Conservation (phyloP, 2,329 filamentous ascomycete genomes). For the Chrysoporthe puriensis region DNA sequence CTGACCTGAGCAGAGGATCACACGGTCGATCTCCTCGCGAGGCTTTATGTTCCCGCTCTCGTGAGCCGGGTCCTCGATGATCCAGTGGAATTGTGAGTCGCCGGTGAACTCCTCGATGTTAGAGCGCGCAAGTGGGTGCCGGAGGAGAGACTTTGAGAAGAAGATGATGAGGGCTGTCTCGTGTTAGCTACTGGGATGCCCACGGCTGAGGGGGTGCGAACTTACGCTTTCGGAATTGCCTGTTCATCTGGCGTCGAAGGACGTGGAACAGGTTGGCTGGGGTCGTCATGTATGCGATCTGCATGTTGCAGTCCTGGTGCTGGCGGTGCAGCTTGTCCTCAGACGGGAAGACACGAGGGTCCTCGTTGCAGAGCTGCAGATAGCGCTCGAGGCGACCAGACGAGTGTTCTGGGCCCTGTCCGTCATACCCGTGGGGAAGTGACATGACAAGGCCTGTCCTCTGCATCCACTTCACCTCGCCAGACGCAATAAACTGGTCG, state of each 20-base stretch:
- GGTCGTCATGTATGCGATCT: constrained; percentile 96
- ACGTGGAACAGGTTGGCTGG: constrained; percentile 97
- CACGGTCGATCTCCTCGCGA: constrained; percentile 86
- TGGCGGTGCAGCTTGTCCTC: constrained; percentile 91
- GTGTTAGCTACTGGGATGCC: constrained; percentile 28
- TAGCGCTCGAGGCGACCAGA: constrained; percentile 97
- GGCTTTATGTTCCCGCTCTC: constrained; percentile 73
- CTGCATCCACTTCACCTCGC: constrained; percentile 98
- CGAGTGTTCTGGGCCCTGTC: constrained; percentile 97
- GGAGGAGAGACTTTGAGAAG: constrained; percentile 96
- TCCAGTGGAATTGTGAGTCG: constrained; percentile 94
- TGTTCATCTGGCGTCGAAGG: constrained; percentile 95
- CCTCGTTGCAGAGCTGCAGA: constrained; percentile 95
- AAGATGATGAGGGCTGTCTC: constrained; percentile 83
- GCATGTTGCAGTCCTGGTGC: constrained; percentile 99
- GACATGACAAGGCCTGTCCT: constrained; percentile 95
- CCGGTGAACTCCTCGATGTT: constrained; percentile 88
- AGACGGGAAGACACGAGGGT: constrained; percentile 88
- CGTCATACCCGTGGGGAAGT: constrained; percentile 95
- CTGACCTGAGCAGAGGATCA: constrained; percentile 93
- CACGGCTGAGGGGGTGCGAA: constrained; percentile 31
- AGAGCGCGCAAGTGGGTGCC: constrained; percentile 90
- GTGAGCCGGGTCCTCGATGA: constrained; percentile 90
- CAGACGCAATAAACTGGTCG: constrained; percentile 97
- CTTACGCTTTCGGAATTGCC: constrained; percentile 98